Conservation (phyloP, 2,329 filamentous ascomycete species). For the Arthrobotrys entomopaga region DNA sequence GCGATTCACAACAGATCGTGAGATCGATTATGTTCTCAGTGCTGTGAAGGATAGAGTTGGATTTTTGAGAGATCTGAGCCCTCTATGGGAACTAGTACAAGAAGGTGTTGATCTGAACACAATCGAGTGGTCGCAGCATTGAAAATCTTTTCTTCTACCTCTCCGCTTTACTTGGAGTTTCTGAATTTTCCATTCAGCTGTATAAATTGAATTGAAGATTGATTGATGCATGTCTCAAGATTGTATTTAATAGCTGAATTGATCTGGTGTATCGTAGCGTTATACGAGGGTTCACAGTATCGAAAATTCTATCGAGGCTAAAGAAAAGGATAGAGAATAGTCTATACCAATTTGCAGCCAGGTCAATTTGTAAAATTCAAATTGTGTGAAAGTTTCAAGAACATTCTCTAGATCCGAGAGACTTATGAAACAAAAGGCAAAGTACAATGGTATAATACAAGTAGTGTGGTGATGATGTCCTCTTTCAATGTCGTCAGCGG, state of each 20-base stretch:
- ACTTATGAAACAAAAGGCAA: background rate
- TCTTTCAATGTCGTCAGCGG: background rate
- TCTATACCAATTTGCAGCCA: no score
- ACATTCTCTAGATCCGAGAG: background rate
- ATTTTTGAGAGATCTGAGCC: constrained; percentile 93
- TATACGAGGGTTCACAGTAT: background rate
- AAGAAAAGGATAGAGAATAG: no score
- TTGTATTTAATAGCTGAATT: background rate
- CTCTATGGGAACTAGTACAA: constrained; percentile 96
- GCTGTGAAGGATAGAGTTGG: constrained; percentile 89
- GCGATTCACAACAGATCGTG: constrained; percentile 90
- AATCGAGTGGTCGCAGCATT: constrained; percentile 99
- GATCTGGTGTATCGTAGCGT: background rate
- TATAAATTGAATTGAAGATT: constrained; percentile 32
- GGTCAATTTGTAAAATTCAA: no score
- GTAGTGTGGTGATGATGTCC: constrained; percentile 35
- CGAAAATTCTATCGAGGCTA: no score
- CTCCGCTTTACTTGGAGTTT: background rate
- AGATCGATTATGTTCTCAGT: constrained; percentile 97
- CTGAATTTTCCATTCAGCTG: constrained; percentile 22
- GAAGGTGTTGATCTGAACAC: constrained; percentile 95
- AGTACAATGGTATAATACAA: constrained; percentile 35
- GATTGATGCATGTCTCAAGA: background rate
- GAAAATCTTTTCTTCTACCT: background rate
- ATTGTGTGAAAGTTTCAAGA: background rate